These are phyloP conservation scores for Stephanocyclus meneghinianus DNA, from an alignment of 352 stramenopile species.

Conservation along the genomic window DNA sequence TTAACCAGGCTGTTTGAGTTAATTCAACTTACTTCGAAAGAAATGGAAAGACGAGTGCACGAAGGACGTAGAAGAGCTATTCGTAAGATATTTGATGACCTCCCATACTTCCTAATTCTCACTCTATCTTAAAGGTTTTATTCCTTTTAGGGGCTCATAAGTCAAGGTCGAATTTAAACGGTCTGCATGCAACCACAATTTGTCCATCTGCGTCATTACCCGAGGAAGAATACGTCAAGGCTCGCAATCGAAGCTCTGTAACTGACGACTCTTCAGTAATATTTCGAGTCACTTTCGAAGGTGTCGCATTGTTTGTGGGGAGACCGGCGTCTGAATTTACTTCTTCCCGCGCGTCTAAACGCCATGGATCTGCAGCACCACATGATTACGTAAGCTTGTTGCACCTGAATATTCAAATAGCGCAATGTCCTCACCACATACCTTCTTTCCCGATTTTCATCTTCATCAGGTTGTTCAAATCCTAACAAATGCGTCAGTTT, in stretches of 20 bases:
- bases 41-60: constrained; percentile 82
- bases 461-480: constrained; percentile 61
- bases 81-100: constrained; percentile 22
- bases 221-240: not conserved
- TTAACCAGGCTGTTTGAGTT: constrained; percentile 68
- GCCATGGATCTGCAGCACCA: not conserved
- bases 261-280: constrained; percentile 73
- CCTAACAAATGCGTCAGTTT: constrained; percentile 74
- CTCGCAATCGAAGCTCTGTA: not conserved
- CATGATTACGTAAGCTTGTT: constrained; percentile 53
- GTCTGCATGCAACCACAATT: not conserved
- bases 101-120: not conserved
- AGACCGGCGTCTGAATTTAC: constrained; percentile 55
- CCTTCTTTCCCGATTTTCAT: not conserved
- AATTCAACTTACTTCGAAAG: constrained; percentile 64
- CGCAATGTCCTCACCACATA: not conserved
- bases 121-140: constrained; percentile 1
- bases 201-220: constrained; percentile 14
- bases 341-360: constrained; percentile 21
- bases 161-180: not conserved
- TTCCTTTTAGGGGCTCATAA: not conserved
- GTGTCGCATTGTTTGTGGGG: constrained; percentile 67
- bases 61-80: constrained; percentile 68
- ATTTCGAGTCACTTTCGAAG: constrained; percentile 66
- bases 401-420: constrained; percentile 4